Base-by-base conservation (phyloP, 73 alveolate genomes). In the Paramecium sonneborni region DNA sequence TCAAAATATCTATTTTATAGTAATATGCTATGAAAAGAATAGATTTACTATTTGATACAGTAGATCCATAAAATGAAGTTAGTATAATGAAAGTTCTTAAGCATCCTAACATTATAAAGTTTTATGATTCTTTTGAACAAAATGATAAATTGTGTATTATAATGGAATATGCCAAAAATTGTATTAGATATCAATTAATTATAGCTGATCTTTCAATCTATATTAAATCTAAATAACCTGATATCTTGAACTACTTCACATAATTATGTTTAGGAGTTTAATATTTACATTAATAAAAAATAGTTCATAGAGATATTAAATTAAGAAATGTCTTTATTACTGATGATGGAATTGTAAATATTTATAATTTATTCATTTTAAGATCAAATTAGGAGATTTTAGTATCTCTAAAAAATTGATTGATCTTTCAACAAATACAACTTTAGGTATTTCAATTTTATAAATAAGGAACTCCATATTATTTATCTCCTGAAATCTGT, bases 271-370 rank as follows among this genome's bases (percentile, higher is more conserved):
- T 96, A 32, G 99, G 98, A 10, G 97, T 97, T 34, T 97, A 96
- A 69, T 97, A 96, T 93, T 92, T 97, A 46, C 99, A 97, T 92
- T 86, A 87, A 30, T 88, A 94, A 24, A 93, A 96, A 55, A 94
- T 97, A 12, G 96, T 97, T 57, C 99, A 97, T 93, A 89, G 99
- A 86, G 99, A 97, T 92, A 85, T 97, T 1, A 97, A 97, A 92
- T 92, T 96, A 57, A 90, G 95, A 88, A 97, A 97, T 95, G 95
- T 97, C 24, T 95, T 97, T 74, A 92, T 97, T 94, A 67, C 98
- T 12, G 93, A 97, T 15, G 93, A 96, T 89, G 96, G 96, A 72
- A 57, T 88, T 41, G 93, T 86, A 86, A 2, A 6, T 52, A 57
- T 57, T 10, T 38, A 41, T 35, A 46, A 2, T 5, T 10, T 5